These are phyloP conservation scores for Saccharomycopsis synnaedendra DNA, from an alignment of 805 yeast genomes.

Conservation along the genomic window DNA sequence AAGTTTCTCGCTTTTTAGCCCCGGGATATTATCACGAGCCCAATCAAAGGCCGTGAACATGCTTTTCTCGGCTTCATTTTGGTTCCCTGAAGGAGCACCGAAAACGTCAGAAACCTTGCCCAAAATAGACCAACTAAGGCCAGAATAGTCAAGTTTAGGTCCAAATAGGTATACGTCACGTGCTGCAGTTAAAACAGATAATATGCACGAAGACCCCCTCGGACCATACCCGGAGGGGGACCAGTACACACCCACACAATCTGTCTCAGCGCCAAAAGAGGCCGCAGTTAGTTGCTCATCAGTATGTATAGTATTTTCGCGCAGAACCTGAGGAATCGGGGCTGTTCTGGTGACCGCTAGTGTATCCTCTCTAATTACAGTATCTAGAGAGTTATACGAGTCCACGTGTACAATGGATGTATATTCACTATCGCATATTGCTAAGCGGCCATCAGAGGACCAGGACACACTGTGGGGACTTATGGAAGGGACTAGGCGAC, in stretches of 20 bases:
- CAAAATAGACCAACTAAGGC: not conserved
- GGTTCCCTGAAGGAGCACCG: not conserved
- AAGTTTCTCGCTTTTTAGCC: no score
- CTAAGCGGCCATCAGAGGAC: constrained; percentile 2
- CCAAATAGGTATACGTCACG: constrained; percentile 6
- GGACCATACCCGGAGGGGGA: not conserved
- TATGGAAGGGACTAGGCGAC: no score
- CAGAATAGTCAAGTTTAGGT: not conserved
- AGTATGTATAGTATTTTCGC: not conserved
- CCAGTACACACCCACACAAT: constrained; percentile 1
- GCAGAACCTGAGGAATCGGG: not conserved
- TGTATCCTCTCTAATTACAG: not conserved
- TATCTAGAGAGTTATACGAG: not conserved
- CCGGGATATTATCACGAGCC: not conserved
- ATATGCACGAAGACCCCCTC: not conserved
- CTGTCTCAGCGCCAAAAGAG: constrained; percentile 1
- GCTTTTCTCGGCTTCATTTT: not conserved
- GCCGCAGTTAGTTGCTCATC: constrained; percentile 1
- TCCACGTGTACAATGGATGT: not conserved
- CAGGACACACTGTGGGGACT: no score
- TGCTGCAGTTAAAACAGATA: constrained; percentile 9
- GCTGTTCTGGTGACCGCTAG: not conserved
- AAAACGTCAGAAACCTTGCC: not conserved
- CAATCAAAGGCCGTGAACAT: constrained; percentile 4
- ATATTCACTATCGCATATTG: not conserved